Evolutionary conservation across 2,329 filamentous ascomycete species (phyloP).

Genomic region (Hypoxylon sp.): DNA sequence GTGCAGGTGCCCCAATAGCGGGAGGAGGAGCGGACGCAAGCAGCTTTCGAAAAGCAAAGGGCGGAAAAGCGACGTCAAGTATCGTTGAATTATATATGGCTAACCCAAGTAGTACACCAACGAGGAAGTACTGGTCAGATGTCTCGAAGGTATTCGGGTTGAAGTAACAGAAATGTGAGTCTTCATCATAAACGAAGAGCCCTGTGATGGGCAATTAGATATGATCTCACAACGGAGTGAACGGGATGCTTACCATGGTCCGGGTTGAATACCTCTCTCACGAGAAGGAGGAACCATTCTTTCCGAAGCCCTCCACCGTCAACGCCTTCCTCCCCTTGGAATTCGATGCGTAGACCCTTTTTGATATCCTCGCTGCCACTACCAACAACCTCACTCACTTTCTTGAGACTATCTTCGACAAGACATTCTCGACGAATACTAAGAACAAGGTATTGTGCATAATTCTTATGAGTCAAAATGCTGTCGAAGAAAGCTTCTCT

Average conservation of each 20-base stretch:
- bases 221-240: neutral
- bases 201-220: constrained; percentile 62
- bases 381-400: constrained; percentile 87
- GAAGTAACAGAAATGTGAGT: constrained; percentile 93
- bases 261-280: constrained; percentile 91
- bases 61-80: constrained; percentile 86
- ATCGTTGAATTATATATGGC: constrained; percentile 97
- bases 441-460: constrained; percentile 83
- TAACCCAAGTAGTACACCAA: constrained; percentile 87
- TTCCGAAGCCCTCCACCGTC: constrained; percentile 91
- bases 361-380: constrained; percentile 87
- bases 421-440: constrained; percentile 86
- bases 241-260: constrained; percentile 76
- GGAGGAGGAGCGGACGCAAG: constrained; percentile 79
- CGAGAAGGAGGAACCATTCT: constrained; percentile 92
- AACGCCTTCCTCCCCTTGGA: constrained; percentile 89
- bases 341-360: constrained; percentile 87
- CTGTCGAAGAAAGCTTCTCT: constrained; percentile 92
- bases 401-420: constrained; percentile 87
- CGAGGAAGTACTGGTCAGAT: constrained; percentile 90
- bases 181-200: constrained; percentile 93
- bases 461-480: constrained; percentile 79
- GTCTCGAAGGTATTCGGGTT: constrained; percentile 91
- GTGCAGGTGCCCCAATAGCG: constrained; percentile 65
- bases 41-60: constrained; percentile 90